Percentiles rank a stretch among this genome's conserved stretches.
phyloP scores from a whole-genome alignment of 2,329 filamentous ascomycete genomes.

The Xylariaceae sp. region DNA sequence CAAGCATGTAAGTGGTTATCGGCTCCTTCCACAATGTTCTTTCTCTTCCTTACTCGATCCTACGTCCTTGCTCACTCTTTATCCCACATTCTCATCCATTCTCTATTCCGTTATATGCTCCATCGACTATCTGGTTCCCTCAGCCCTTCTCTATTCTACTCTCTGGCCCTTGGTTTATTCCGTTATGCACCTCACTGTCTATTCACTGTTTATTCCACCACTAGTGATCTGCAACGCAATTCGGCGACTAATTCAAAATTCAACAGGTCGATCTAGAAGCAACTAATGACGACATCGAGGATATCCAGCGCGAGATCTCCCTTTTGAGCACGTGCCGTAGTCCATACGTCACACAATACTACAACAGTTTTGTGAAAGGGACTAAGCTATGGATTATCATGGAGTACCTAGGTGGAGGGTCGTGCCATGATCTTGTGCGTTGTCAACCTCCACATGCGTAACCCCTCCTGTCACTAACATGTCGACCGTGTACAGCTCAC shows the following conservation, averaged over 20 bases:
- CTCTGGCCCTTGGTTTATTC: too few relatives aligned
- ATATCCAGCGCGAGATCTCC: constrained; percentile 96
- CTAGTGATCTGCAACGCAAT: background rate
- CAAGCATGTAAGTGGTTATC: constrained; percentile 69
- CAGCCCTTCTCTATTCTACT: too few relatives aligned
- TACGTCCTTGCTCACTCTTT: too few relatives aligned
- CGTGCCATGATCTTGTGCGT: constrained; percentile 83
- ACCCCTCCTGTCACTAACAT: constrained; percentile 27
- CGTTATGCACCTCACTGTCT: too few relatives aligned
- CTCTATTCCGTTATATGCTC: too few relatives aligned
- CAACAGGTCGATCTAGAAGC: constrained; percentile 93
- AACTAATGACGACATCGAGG: constrained; percentile 95
- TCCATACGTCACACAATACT: constrained; percentile 92
- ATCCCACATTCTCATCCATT: too few relatives aligned
- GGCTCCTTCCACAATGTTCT: background rate
- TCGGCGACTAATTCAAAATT: constrained; percentile 9
- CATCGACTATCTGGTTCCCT: too few relatives aligned
- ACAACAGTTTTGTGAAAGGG: constrained; percentile 90
- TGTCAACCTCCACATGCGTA: constrained; percentile 2
- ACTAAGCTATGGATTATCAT: constrained; percentile 99
- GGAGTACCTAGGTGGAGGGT: constrained; percentile 94
- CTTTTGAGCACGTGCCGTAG: constrained; percentile 93
- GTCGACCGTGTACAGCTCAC: constrained; percentile 60
- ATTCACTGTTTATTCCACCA: too few relatives aligned
- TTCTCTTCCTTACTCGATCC: background rate